These are phyloP conservation scores for Eutypa lata DNA, from an alignment of 2,329 filamentous ascomycete species.

Conservation along the genomic window DNA sequence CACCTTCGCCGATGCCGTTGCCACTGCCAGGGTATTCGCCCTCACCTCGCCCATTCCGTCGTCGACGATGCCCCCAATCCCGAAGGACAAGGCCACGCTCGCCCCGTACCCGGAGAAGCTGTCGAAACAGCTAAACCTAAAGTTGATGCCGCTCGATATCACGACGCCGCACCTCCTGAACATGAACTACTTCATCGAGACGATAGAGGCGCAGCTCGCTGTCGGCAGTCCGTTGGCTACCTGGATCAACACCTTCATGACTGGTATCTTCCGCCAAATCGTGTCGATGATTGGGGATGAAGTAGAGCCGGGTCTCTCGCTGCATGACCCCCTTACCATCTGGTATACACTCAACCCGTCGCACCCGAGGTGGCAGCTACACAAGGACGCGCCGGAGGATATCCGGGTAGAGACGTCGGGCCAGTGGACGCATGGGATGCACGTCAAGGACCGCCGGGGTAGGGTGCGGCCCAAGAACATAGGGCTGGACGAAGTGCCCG, in stretches of 20 bases:
- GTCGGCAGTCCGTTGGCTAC: slow-evolving; percentile 68
- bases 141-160: slow-evolving; percentile 74
- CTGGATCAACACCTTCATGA: slow-evolving; percentile 71
- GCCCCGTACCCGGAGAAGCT: slow-evolving; percentile 62
- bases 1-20: slow-evolving; percentile 81
- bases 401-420: slow-evolving; percentile 85
- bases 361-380: slow-evolving; percentile 54
- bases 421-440: slow-evolving; percentile 94
- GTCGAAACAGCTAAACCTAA: slow-evolving; percentile 61
- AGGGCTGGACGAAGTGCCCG: slow-evolving; percentile 52
- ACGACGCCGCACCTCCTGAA: slow-evolving; percentile 68
- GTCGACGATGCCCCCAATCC: slow-evolving; percentile 75
- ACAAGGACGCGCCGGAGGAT: slow-evolving; percentile 64
- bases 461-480: slow-evolving; percentile 52
- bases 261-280: slow-evolving; percentile 68
- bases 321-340: slow-evolving; percentile 76
- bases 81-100: slow-evolving; percentile 47
- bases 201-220: slow-evolving; percentile 52
- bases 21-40: slow-evolving; percentile 73
- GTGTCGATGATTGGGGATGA: slow-evolving; percentile 57
- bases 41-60: slow-evolving; percentile 70
- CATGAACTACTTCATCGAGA: slow-evolving; percentile 54
- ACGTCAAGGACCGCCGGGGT: slow-evolving; percentile 72
- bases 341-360: slow-evolving; percentile 71
- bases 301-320: slow-evolving; percentile 56